Evolutionary conservation across 2,329 filamentous ascomycete genomes (phyloP).

Genomic region (Plectosphaerella sp.): DNA sequence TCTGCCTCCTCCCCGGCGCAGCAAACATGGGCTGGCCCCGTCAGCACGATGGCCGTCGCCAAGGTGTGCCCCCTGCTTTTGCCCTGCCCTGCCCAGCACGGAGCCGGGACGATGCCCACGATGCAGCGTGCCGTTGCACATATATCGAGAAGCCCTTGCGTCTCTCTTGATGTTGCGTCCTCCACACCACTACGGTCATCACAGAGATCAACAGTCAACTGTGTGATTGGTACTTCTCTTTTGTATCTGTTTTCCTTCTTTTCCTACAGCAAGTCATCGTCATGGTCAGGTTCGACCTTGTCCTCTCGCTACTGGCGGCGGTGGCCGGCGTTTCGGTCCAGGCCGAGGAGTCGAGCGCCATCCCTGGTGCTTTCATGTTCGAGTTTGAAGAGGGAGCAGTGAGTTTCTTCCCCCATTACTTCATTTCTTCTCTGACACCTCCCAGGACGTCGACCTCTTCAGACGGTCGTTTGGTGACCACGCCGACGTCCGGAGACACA

Average conservation of each 20-base stretch:
- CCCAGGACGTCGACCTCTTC: slow-evolving; percentile 36
- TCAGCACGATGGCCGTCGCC: neutral
- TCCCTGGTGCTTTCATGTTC: slow-evolving; percentile 48
- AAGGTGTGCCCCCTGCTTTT: neutral
- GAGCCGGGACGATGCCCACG: neutral
- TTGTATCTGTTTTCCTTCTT: neutral
- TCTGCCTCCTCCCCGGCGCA: neutral
- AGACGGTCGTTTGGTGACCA: slow-evolving; percentile 30
- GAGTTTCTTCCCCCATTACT: slow-evolving; percentile 12
- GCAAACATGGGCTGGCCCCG: neutral
- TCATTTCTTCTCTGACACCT: neutral
- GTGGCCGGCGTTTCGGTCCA: slow-evolving; percentile 23
- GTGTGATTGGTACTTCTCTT: neutral
- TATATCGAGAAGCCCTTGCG: neutral
- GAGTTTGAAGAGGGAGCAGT: slow-evolving; percentile 48
- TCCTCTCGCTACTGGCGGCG: slow-evolving; percentile 29
- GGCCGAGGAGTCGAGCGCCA: slow-evolving; percentile 17
- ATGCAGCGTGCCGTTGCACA: neutral
- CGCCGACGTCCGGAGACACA: slow-evolving; percentile 40
- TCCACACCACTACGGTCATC: neutral
- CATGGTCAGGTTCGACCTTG: slow-evolving; percentile 29
- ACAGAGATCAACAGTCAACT: neutral
- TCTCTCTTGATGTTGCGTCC: neutral
- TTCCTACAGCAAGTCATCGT: slow-evolving; percentile 10
- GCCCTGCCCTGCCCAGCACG: neutral